phyloP scores from a whole-genome alignment of 495 filamentous ascomycete genomes.

The Lasiosphaeris hirsuta region DNA sequence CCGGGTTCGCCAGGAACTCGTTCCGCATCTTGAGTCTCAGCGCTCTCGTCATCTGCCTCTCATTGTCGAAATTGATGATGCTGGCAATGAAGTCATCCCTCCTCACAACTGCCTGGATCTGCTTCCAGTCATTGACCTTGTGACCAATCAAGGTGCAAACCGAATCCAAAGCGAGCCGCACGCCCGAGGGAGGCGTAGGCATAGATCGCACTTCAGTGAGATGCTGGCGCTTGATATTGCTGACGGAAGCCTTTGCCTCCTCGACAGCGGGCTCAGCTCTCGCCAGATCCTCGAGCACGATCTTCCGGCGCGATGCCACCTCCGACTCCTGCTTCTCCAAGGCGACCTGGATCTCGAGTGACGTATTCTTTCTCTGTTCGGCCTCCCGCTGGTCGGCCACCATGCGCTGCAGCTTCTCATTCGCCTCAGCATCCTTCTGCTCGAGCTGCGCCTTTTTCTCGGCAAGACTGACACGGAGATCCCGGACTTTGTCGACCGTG shows the following conservation, averaged over 20 bases:
- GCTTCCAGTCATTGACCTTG: constrained; percentile 85
- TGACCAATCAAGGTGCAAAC: constrained; percentile 93
- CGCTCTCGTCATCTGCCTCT: constrained; percentile 84
- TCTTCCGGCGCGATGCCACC: constrained; percentile 75
- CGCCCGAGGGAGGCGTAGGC: constrained; percentile 83
- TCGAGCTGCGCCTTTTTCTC: constrained; percentile 92
- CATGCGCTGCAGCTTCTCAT: constrained; percentile 96
- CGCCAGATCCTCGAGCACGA: constrained; percentile 84
- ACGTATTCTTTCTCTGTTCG: constrained; percentile 82
- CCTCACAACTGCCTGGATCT: constrained; percentile 80
- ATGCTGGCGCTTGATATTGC: constrained; percentile 95
- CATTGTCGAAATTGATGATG: constrained; percentile 96
- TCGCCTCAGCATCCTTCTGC: constrained; percentile 90
- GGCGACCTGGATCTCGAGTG: constrained; percentile 80
- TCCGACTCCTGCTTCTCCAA: constrained; percentile 87
- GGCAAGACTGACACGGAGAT: constrained; percentile 82
- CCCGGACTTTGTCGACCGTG: constrained; percentile 95
- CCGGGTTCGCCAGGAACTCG: constrained; percentile 84
- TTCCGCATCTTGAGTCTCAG: constrained; percentile 85
- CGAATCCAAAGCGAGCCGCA: constrained; percentile 88
- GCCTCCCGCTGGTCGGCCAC: constrained; percentile 94
- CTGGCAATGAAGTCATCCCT: constrained; percentile 96
- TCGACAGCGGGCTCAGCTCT: constrained; percentile 89
- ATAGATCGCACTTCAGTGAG: constrained; percentile 97
- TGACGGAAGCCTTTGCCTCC: constrained; percentile 91